phyloP scores from a whole-genome alignment of 805 yeast species.

The Kodamaea kakaduensis region DNA sequence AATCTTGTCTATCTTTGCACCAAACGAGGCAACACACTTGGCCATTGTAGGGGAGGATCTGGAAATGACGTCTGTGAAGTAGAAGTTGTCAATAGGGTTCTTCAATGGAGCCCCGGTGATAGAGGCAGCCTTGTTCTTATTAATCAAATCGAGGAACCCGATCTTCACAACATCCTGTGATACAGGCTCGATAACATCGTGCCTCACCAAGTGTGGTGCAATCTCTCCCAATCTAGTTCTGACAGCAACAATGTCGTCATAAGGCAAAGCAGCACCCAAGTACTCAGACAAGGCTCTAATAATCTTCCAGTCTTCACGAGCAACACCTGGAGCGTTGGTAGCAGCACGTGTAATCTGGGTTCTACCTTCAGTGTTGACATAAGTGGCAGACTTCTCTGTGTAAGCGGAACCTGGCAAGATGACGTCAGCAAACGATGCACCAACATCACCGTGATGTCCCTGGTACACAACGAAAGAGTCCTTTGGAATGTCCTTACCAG shows the following conservation, averaged over 20 bases:
- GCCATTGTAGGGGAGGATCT: constrained; percentile 91
- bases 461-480: constrained; percentile 87
- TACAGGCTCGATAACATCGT: constrained; percentile 69
- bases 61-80: constrained; percentile 83
- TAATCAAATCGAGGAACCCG: constrained; percentile 47
- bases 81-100: constrained; percentile 77
- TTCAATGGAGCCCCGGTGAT: constrained; percentile 46
- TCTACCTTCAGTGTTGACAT: constrained; percentile 87
- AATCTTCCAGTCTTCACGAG: constrained; percentile 91
- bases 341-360: constrained; percentile 84
- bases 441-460: constrained; percentile 89
- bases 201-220: constrained; percentile 77
- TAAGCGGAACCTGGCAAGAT: constrained; percentile 84
- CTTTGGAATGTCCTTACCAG: constrained; percentile 64
- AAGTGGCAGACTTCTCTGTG: constrained; percentile 82
- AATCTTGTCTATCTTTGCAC: constrained; percentile 59
- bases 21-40: constrained; percentile 70
- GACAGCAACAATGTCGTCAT: constrained; percentile 65
- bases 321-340: constrained; percentile 80
- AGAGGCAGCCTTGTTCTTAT: constrained; percentile 38
- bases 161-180: constrained; percentile 52
- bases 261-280: constrained; percentile 65
- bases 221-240: constrained; percentile 68
- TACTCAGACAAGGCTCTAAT: constrained; percentile 80
- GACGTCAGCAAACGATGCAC: constrained; percentile 86